Base-by-base conservation (phyloP, 2,329 filamentous ascomycete genomes). In the Claviceps capensis region DNA sequence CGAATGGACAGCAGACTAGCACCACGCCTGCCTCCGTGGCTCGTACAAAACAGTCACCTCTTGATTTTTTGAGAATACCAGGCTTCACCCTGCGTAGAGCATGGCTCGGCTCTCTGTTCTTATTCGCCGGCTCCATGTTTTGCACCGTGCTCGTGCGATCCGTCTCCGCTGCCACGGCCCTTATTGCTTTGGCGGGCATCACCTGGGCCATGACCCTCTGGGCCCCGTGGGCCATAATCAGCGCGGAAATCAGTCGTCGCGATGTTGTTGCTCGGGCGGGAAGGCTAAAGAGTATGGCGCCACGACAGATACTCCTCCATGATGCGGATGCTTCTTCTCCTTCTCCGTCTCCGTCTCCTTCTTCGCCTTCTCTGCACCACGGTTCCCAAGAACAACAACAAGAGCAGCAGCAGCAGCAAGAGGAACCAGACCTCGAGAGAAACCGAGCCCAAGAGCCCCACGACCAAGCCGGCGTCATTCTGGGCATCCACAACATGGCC, bases 191-290 rank as follows among this genome's bases (percentile, higher is more conserved):
- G 23, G 82, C 95, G 47, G 91, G 91, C 37, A 82, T 97, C 53
- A 89, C 88, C 1, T 97, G 91, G 91, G 89, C 90, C 22, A 72
- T 96, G 61, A 89, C 89, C 2, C 79, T 94, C 26, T 97, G 91
- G 91, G 91, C 90, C 0, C 91, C 91, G 0, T 97, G 91, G 71
- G 90, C 91, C 41, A 86, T 97, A 60, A 96, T 97, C 64, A 89
- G 88, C 46, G 88, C 88, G 5, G 91, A 97, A 66, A 90, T 97
- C 56, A 86, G 85, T 55, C 86, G 83, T 54, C 83, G 88, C 5
- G 87, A 95, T 63, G 81, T 84, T 42, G 57, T 69, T 17, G 64
- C 72, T 23, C 74, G 76, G 22, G 66, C 70, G 3, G 62, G 60
- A 49, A 66, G 63, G 55, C 58, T 62, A 8, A 62, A 62, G 42